A percentile compares a stretch with the other conserved stretches of the same genome.
These are phyloP conservation scores for Scleroderma bovista DNA, from an alignment of 768 basidiomycete genomes.

Conservation along the genomic window DNA sequence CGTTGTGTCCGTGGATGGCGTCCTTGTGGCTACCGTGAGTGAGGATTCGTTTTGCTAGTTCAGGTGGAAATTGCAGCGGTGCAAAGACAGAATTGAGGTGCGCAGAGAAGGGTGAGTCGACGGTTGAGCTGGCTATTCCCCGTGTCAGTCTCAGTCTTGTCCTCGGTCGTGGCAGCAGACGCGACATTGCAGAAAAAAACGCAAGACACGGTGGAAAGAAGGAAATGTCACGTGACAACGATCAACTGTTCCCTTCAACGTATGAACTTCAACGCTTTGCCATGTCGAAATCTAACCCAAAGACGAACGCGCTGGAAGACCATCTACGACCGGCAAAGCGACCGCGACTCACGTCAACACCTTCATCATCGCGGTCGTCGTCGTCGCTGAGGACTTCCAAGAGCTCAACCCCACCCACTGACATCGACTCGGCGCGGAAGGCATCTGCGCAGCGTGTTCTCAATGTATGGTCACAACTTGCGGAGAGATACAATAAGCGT, in stretches of 20 bases:
- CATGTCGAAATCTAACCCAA: too few species aligned
- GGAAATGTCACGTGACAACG: slow-evolving; percentile 19
- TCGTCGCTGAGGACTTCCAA: too few species aligned
- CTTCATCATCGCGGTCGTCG: slow-evolving; percentile 38
- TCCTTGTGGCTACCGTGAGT: slow-evolving; percentile 74
- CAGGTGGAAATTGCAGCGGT: slow-evolving; percentile 62
- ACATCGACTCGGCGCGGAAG: slow-evolving; percentile 50
- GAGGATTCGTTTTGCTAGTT: slow-evolving; percentile 65
- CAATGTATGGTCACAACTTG: slow-evolving; percentile 63
- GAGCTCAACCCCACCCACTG: slow-evolving; percentile 26
- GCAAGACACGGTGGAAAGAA: too few species aligned
- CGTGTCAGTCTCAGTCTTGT: too few species aligned
- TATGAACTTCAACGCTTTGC: too few species aligned
- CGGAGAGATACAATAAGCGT: slow-evolving; percentile 57
- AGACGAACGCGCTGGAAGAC: too few species aligned
- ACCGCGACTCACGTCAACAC: slow-evolving; percentile 36
- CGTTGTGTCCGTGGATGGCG: slow-evolving; percentile 65
- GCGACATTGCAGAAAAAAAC: slow-evolving; percentile 6
- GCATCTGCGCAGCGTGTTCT: slow-evolving; percentile 50
- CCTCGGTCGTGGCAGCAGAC: too few species aligned
- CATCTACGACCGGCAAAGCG: slow-evolving; percentile 43
- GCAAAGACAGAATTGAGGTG: slow-evolving; percentile 63
- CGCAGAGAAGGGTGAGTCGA: slow-evolving; percentile 32
- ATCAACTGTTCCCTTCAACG: too few species aligned
- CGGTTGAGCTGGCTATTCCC: too few species aligned